These are phyloP conservation scores for Hanseniaspora clermontiae DNA, from an alignment of 805 yeast genomes.

Conservation along the genomic window DNA sequence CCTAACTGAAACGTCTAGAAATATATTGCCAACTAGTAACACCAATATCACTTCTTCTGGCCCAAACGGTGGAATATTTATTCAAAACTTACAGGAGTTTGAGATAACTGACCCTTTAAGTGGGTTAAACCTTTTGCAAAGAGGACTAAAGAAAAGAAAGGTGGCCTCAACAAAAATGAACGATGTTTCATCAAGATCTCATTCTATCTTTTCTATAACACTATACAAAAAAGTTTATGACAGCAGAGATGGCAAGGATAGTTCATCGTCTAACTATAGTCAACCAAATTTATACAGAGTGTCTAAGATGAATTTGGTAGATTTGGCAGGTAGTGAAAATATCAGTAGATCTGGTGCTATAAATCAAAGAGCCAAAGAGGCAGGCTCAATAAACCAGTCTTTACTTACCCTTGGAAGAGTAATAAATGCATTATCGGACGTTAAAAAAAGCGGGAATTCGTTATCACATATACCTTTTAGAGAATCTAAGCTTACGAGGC, in stretches of 20 bases:
- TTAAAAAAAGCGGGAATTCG: constrained; percentile 25
- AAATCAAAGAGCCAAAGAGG: constrained; percentile 78
- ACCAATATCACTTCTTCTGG: constrained; percentile 13
- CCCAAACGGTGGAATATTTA: constrained; percentile 31
- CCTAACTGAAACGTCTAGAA: neutral
- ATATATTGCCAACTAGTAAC: neutral
- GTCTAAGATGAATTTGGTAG: constrained; percentile 77
- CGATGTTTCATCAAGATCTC: constrained; percentile 62
- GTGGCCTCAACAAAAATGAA: constrained; percentile 66
- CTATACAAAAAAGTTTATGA: constrained; percentile 33
- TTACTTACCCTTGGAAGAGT: constrained; percentile 79
- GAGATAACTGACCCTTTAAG: constrained; percentile 41
- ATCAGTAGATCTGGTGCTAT: constrained; percentile 78
- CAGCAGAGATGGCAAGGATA: constrained; percentile 10
- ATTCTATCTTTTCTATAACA: constrained; percentile 58
- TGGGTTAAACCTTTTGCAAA: constrained; percentile 43
- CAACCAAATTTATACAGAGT: constrained; percentile 37
- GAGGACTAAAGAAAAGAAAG: constrained; percentile 47
- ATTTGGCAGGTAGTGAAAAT: constrained; percentile 91
- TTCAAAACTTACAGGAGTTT: constrained; percentile 55
- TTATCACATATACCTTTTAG: constrained; percentile 64
- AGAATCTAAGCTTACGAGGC: constrained; percentile 64
- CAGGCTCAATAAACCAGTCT: constrained; percentile 85
- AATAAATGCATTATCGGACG: constrained; percentile 58
- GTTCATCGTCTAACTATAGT: constrained; percentile 19